A percentile compares a stretch with the other conserved stretches of the same genome.
Conservation (phyloP, 305 asterid species). For the Fraxinus dipetala region DNA sequence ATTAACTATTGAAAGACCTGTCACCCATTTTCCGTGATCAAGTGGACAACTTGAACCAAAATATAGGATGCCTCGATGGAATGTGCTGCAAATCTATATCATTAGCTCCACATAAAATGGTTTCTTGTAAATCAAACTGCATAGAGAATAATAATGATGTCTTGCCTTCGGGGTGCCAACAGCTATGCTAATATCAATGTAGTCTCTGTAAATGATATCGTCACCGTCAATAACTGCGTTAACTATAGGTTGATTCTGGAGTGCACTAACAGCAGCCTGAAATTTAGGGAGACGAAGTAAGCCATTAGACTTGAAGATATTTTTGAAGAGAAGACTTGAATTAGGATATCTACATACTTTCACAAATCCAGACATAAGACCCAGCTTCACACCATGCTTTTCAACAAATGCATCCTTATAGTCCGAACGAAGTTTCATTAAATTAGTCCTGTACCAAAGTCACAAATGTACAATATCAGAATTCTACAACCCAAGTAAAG, state of each 20-base stretch:
- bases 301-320: slow-evolving; percentile 9
- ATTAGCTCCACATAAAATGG: background rate
- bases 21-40: background rate
- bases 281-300: slow-evolving; percentile 11
- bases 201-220: slow-evolving; percentile 93
- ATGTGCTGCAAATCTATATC: background rate
- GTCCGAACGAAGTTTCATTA: slow-evolving; percentile 96
- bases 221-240: slow-evolving; percentile 99
- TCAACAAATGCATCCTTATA: slow-evolving; percentile 88
- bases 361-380: slow-evolving; percentile 96
- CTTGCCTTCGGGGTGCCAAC: slow-evolving; percentile 98
- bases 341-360: slow-evolving; percentile 44
- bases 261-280: slow-evolving; percentile 96
- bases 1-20: background rate
- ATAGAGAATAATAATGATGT: background rate
- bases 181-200: slow-evolving; percentile 93
- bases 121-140: slow-evolving; percentile 5
- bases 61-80: too few species aligned
- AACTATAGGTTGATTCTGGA: slow-evolving; percentile 90
- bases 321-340: slow-evolving; percentile 3
- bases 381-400: slow-evolving; percentile 96
- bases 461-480: slow-evolving; percentile 16
- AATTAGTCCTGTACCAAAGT: slow-evolving; percentile 71
- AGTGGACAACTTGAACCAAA: background rate
- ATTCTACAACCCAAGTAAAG: background rate